Conservation (phyloP, 495 filamentous ascomycete genomes). For the Hypoxylon intermedium region DNA sequence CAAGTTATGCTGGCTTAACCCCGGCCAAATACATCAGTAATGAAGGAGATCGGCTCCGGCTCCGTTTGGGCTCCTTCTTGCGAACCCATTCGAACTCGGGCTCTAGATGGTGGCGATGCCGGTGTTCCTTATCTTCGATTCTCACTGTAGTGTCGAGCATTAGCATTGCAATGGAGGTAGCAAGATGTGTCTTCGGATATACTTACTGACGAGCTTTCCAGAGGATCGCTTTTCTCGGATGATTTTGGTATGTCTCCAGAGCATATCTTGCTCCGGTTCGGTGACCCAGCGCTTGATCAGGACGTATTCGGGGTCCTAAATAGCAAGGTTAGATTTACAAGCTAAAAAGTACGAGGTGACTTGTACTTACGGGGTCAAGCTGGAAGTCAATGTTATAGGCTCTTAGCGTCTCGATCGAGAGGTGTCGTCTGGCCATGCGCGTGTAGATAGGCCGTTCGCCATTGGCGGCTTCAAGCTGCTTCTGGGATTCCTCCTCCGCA, state of each 20-base stretch:
- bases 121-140: slow-evolving; percentile 56
- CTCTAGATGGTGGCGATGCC: slow-evolving; percentile 60
- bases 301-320: slow-evolving; percentile 71
- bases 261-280: slow-evolving; percentile 72
- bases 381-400: slow-evolving; percentile 60
- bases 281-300: slow-evolving; percentile 79
- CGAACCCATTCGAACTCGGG: slow-evolving; percentile 64
- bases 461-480: slow-evolving; percentile 21
- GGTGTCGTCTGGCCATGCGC: slow-evolving; percentile 61
- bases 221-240: slow-evolving; percentile 58
- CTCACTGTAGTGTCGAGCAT: slow-evolving; percentile 41
- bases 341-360: background rate
- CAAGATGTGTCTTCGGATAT: background rate
- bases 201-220: slow-evolving; percentile 45
- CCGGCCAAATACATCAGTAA: slow-evolving; percentile 59
- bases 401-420: slow-evolving; percentile 63
- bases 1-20: slow-evolving; percentile 44
- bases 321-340: slow-evolving; percentile 31
- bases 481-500: slow-evolving; percentile 25
- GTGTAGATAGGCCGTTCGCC: slow-evolving; percentile 59
- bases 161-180: background rate
- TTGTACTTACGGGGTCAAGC: slow-evolving; percentile 54
- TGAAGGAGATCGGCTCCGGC: slow-evolving; percentile 52
- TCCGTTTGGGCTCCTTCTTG: slow-evolving; percentile 62
- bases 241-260: slow-evolving; percentile 74